Base-by-base conservation (phyloP, 1,284 basidiomycete species). In the Moesziomyces globuligerus region DNA sequence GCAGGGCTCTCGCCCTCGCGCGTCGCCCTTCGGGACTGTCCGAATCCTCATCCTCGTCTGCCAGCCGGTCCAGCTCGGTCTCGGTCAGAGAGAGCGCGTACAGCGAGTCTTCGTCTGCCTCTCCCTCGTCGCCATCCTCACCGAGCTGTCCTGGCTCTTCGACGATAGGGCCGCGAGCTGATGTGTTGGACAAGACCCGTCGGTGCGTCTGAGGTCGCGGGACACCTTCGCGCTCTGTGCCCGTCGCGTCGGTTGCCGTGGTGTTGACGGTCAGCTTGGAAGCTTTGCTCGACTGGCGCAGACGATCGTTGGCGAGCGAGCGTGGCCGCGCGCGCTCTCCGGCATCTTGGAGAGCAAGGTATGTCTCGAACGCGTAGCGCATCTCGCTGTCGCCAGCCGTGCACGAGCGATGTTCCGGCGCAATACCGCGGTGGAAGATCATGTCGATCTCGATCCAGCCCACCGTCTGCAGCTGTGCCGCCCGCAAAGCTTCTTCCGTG, bases 391-490 rank as follows among this genome's bases (percentile, higher is more conserved):
- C 77, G 20, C 75, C 76, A 7, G 70, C 60, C 8, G 61, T 52
- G 41, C 75, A 62, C 25, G 61, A 51, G 8, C 61, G 39, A 28
- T 79, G 77, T 48, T 76, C 75, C 3, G 55, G 62, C 8, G 52
- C 68, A 18, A 79, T 66, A 3, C 78, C 78, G 15, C 68, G 49
- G 28, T 72, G 58, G 64, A 73, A 78, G 45, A 72, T 69, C 39
- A 76, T 32, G 17, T 68, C 64, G 28, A 80, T 48, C 42, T 80
- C 77, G 2, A 80, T 45, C 64, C 58, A 70, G 10, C 78, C 78
- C 3, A 80, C 51, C 5, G 54, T 32, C 17, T 39, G 48, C 39
- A 76, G 28, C 17, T 69, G 47, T 11, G 51, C 47, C 20, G 61
- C 61, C 18, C n/a, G 15, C 15, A 64, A 4, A 20, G 48, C 60